These are phyloP conservation scores for Sporopachydermia lactativora DNA, from an alignment of 805 yeast genomes.

Conservation along the genomic window DNA sequence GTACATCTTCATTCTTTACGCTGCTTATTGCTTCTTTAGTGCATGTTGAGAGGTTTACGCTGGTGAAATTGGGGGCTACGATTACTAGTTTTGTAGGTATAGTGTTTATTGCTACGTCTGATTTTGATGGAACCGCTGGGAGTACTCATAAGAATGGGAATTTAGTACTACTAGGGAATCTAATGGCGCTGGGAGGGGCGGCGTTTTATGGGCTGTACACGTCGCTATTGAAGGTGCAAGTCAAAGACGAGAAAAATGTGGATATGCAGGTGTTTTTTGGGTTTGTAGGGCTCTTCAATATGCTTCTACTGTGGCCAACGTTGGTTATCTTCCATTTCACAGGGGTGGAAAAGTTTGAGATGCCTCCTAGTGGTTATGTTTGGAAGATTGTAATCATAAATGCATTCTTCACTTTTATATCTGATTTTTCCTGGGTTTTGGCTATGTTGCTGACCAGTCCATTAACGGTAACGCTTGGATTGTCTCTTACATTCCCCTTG, in stretches of 20 bases:
- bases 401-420: conserved; percentile 64
- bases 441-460: conserved; percentile 92
- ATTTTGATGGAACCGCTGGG: conserved; percentile 23
- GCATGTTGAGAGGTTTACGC: conserved; percentile 54
- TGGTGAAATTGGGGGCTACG: conserved; percentile 54
- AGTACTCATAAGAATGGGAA: conserved; percentile 16
- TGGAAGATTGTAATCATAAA: conserved; percentile 44
- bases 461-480: conserved; percentile 87
- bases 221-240: conserved; percentile 60
- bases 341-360: conserved; percentile 56
- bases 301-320: conserved; percentile 71
- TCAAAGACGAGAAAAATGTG: conserved; percentile 58
- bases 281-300: conserved; percentile 78
- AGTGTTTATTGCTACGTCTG: conserved; percentile 59
- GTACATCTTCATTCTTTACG: conserved; percentile 91
- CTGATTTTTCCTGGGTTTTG: conserved; percentile 93
- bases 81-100: conserved; percentile 67
- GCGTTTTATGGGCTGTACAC: conserved; percentile 86
- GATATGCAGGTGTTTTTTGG: conserved; percentile 89
- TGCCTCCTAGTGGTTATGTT: conserved; percentile 44
- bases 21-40: conserved; percentile 64
- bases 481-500: conserved; percentile 85
- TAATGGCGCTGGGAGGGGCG: conserved; percentile 74
- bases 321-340: conserved; percentile 46
- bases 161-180: conserved; percentile 48